These are phyloP conservation scores for Cenchrus purpureus DNA, from an alignment of 176 grass and related monocot genomes.

Conservation along the genomic window DNA sequence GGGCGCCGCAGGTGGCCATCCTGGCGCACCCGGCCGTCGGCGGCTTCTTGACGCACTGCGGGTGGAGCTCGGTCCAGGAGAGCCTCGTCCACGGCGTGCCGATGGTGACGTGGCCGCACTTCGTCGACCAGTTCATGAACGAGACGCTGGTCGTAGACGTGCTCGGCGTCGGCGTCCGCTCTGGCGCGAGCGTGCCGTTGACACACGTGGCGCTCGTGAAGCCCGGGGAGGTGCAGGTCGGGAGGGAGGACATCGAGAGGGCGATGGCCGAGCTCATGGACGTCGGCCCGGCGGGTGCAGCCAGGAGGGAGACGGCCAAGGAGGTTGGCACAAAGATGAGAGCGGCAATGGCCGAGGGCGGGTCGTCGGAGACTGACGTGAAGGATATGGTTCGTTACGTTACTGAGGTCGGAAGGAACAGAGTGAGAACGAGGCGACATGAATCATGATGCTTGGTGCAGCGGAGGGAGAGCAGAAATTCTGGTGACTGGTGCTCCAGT, in stretches of 20 bases:
- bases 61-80: slow-evolving; percentile 76
- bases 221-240: neutral
- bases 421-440: neutral
- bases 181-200: slow-evolving; percentile 17
- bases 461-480: no score
- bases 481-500: no score
- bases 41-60: slow-evolving; percentile 64
- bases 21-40: slow-evolving; percentile 48
- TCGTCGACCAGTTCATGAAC: slow-evolving; percentile 61
- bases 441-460: no score
- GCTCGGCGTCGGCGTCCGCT: slow-evolving; percentile 24
- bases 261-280: slow-evolving; percentile 33
- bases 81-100: slow-evolving; percentile 42
- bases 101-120: slow-evolving; percentile 61
- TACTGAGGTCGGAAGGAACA: neutral
- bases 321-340: neutral
- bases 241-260: slow-evolving; percentile 27
- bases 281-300: neutral
- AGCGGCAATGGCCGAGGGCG: neutral
- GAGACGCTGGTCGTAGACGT: slow-evolving; percentile 56
- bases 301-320: neutral
- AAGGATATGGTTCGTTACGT: neutral
- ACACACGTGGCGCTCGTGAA: neutral
- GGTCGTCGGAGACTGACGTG: slow-evolving; percentile 4
- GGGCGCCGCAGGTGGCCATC: slow-evolving; percentile 61